Evolutionary conservation across 108 stramenopile genomes (phyloP), one percentile per base, ranked within the genome.

Genomic region (Skeletonema grethae): DNA sequence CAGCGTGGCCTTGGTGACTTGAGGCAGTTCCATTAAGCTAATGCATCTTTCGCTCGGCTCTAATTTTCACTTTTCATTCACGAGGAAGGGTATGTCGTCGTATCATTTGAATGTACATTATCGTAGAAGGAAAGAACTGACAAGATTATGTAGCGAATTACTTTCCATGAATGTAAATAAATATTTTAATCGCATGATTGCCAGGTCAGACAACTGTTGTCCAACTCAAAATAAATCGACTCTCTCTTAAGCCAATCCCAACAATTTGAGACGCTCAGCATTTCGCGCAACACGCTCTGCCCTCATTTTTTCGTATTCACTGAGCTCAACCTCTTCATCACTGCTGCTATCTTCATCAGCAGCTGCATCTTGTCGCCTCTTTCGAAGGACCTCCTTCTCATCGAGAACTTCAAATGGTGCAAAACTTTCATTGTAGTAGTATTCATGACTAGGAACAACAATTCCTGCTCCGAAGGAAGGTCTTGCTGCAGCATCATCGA

Each of bases 291-390:
- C 90, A 18, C 91, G 83, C 31, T 90, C 92, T 5, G 89, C 91
- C 31, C 95, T 83, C 60, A 87, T 72, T 71, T 92, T 88, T 68
- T 96, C 95, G 74, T 96, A 96, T 60, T 86, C 95, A 64, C 90
- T 93, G 73, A 93, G 61, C 70, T 96, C 95, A 58, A 93, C 73
- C 55, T 80, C 57, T 31, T 70, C 78, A 13, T 84, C 77, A 43
- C 53, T 69, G 28, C 74, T 59, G n/a, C 64, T 62, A 18, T 63
- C 71, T 16, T 25, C 38, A 1, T 62, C 73, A 45, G 9, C 67
- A 43, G 20, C 58, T 39, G 71, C 63, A 65, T 58, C 55, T 24
- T 25, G 25, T 7, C 75, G 59, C 30, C 70, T 84, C 65, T 86
- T 73, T 11, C 88, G 76, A 29, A 80, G 75, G 25, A 89, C 67